Conservation (phyloP, 805 yeast genomes). For the Ogataea populi-albae region DNA sequence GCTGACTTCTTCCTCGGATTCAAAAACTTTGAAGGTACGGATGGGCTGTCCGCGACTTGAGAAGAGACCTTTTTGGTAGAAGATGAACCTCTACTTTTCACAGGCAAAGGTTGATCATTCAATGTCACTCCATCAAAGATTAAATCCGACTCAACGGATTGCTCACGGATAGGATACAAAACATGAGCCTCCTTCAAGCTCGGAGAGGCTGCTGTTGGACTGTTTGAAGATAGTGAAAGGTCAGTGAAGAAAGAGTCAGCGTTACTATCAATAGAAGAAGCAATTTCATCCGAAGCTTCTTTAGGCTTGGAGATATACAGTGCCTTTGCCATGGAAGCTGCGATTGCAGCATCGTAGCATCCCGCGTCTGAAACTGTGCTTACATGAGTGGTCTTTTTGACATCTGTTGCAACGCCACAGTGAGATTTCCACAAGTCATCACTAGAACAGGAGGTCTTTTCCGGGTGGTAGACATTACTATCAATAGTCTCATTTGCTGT, state of each 20-base stretch:
- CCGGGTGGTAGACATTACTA: slow-evolving; percentile 1
- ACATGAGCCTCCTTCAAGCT: slow-evolving; percentile 13
- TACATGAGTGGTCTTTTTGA: slow-evolving; percentile 1
- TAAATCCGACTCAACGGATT: slow-evolving; percentile 31
- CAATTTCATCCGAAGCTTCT: slow-evolving; percentile 16
- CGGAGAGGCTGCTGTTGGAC: slow-evolving; percentile 29
- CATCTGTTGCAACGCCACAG: not conserved
- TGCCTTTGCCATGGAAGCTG: slow-evolving; percentile 44
- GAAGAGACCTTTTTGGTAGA: no score
- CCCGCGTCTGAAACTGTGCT: slow-evolving; percentile 1
- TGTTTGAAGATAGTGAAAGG: slow-evolving; percentile 27
- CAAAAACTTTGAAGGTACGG: slow-evolving; percentile 3
- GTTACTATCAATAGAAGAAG: slow-evolving; percentile 43
- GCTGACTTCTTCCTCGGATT: slow-evolving; percentile 2
- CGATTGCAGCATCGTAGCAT: slow-evolving; percentile 40
- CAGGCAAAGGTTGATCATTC: not conserved
- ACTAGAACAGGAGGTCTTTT: no score
- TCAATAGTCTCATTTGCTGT: slow-evolving; percentile 2
- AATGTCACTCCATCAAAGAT: not conserved
- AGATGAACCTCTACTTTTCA: no score
- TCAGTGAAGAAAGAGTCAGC: slow-evolving; percentile 36
- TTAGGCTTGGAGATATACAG: slow-evolving; percentile 21
- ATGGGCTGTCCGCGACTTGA: slow-evolving; percentile 1
- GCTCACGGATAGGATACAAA: slow-evolving; percentile 32
- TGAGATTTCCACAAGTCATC: no score